Conservation (phyloP, 116 monocot genomes). For the Iris pallida region DNA sequence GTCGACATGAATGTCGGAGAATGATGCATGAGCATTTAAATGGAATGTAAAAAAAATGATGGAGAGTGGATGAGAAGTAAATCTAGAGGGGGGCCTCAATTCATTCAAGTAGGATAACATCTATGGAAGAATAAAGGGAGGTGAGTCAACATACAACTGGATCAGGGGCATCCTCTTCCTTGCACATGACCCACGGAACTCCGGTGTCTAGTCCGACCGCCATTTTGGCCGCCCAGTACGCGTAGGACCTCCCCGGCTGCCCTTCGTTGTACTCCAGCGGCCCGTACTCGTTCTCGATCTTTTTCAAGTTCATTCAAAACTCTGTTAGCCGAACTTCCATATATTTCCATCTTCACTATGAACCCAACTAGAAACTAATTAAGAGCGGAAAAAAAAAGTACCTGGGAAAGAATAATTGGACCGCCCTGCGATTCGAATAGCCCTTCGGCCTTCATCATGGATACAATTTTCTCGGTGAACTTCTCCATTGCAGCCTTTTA, state of each 20-base stretch:
- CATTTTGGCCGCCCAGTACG: conserved; percentile 90
- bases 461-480: conserved; percentile 86
- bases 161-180: conserved; percentile 95
- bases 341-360: not conserved
- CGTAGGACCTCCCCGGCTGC: conserved; percentile 50
- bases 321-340: not conserved
- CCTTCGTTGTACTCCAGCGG: conserved; percentile 65
- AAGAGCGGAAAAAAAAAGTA: conserved; percentile 1
- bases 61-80: not conserved
- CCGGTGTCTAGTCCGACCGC: conserved; percentile 90
- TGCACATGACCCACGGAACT: conserved; percentile 99
- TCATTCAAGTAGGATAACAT: not conserved
- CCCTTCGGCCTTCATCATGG: conserved; percentile 84
- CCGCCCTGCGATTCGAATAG: conserved; percentile 82
- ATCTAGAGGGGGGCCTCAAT: not conserved
- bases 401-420: conserved; percentile 93
- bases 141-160: conserved; percentile 65
- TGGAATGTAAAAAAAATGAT: too few species aligned
- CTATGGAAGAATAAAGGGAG: conserved; percentile 3
- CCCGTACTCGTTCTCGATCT: conserved; percentile 97
- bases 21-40: not conserved
- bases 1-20: not conserved
- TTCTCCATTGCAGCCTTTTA: conserved; percentile 78
- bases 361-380: not conserved
- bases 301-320: not conserved